Evolutionary conservation across 352 stramenopile genomes (phyloP).

Genomic region (Phytophthora tubulina): DNA sequence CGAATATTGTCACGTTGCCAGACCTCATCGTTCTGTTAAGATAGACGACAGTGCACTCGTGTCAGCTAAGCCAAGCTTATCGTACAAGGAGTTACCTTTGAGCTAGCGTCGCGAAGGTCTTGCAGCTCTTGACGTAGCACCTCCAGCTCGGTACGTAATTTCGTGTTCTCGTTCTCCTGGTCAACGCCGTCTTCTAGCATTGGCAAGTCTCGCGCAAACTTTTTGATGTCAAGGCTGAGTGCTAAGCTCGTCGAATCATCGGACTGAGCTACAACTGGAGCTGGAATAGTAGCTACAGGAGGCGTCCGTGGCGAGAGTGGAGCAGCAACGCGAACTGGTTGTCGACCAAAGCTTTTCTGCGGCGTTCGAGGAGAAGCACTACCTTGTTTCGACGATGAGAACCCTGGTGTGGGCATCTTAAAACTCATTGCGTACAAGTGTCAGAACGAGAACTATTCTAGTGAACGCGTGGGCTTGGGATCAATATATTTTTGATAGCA

Average conservation of each 20-base stretch:
- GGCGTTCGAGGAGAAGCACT: slow-evolving; percentile 15
- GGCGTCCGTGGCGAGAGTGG: neutral
- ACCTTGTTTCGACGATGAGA: slow-evolving; percentile 1
- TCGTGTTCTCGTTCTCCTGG: slow-evolving; percentile 14
- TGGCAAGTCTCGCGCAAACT: slow-evolving; percentile 4
- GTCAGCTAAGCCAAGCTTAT: neutral
- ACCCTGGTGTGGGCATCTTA: slow-evolving; percentile 8
- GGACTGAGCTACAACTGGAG: neutral
- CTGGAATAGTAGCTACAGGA: neutral
- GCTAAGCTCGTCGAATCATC: slow-evolving; percentile 1
- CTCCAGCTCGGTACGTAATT: slow-evolving; percentile 18
- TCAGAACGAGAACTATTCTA: neutral
- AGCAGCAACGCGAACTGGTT: slow-evolving; percentile 18
- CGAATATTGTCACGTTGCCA: slow-evolving; percentile 38
- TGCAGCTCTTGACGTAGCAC: slow-evolving; percentile 23
- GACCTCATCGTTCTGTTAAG: slow-evolving; percentile 29
- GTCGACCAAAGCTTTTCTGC: slow-evolving; percentile 40
- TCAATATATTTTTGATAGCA: slow-evolving; percentile 25
- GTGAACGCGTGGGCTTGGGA: neutral
- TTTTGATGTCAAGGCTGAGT: slow-evolving; percentile 9
- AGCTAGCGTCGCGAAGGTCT: slow-evolving; percentile 28
- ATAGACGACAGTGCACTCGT: neutral
- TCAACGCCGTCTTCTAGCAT: slow-evolving; percentile 13
- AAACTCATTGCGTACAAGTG: neutral
- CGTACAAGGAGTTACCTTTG: slow-evolving; percentile 10